Evolutionary conservation across 1,284 basidiomycete genomes (phyloP), one percentile per base, ranked within the genome.

Genomic region (Malassezia equina): DNA sequence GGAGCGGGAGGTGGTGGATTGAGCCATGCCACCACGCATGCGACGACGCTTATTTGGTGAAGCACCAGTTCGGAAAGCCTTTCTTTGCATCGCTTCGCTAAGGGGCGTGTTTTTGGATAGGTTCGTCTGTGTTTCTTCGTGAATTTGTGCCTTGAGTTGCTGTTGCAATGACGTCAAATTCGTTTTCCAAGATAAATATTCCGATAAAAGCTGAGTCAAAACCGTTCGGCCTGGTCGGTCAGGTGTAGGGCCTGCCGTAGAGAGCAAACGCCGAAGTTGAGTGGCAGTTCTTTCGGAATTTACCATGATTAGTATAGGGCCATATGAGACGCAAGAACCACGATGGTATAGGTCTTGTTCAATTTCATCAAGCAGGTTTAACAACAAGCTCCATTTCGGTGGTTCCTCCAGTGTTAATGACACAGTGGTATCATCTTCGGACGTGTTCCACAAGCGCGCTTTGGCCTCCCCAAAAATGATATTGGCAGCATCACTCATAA

Each of bases 351-450:
- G 86, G 63, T 90, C 87, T 58, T 85, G 84, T 75, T 98, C 94
- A 5, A 91, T 86, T 77, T 99, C 94, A 59, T 89, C 81, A 45
- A 99, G 73, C 0, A 94, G 81, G 12, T 90, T 87, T 0, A 84
- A 82, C 3, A 99, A 77, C 3, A 95, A 75, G 48, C 80, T 81
- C 93, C 94, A 98, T 71, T 99, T 99, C 0, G 93, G 93, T 34
- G 88, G 81, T 71, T 95, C 91, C 74, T 98, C 93, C 17, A 98
- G 79, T 21, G 36, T 39, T 19, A 39, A 39, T 21, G 36, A 19
- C 0, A 90, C 82, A 0, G 45, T 29, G 19, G 42, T 34, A 31
- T 46, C 43, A 23, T 54, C 34, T 43, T 49, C 50, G 4, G 54
- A 28, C 9, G 50, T 45, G 27, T 61, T 56, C 55, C 51, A 93